Evolutionary conservation across 2,329 filamentous ascomycete species (phyloP).

Genomic region (Pseudogymnoascus destructans): DNA sequence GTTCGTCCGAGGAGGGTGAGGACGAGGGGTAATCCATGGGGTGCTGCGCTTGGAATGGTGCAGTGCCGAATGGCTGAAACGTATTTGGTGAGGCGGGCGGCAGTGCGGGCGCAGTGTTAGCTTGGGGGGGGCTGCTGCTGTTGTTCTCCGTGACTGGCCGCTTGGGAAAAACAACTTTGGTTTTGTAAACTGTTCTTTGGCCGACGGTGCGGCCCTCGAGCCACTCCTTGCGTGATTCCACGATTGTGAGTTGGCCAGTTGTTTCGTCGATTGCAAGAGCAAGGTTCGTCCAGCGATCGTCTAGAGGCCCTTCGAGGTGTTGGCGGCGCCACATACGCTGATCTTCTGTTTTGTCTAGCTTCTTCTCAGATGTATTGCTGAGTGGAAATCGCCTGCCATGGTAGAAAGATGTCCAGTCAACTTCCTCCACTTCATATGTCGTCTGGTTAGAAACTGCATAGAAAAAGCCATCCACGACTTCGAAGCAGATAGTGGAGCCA

Average conservation of each 20-base stretch:
- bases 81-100: neutral
- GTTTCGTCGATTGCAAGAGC: conserved; percentile 46
- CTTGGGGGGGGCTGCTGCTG: neutral
- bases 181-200: conserved; percentile 53
- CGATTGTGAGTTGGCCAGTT: conserved; percentile 44
- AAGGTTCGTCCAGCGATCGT: conserved; percentile 61
- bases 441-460: conserved; percentile 58
- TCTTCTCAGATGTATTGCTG: conserved; percentile 29
- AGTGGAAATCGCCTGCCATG: conserved; percentile 52
- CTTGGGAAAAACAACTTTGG: conserved; percentile 34
- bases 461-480: conserved; percentile 51
- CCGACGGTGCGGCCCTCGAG: conserved; percentile 41
- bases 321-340: conserved; percentile 49
- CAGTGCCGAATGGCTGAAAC: neutral
- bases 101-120: neutral
- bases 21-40: neutral
- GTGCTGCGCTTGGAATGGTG: neutral
- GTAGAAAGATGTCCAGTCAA: conserved; percentile 58
- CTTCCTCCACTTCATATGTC: conserved; percentile 46
- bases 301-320: conserved; percentile 56
- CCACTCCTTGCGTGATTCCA: conserved; percentile 62
- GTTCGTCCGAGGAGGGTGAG: neutral
- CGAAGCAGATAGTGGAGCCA: conserved; percentile 56
- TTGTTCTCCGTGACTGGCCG: neutral
- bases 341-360: conserved; percentile 33